A percentile compares a stretch with the other conserved stretches of the same genome.
These are phyloP conservation scores for Sechiopsis laciniata DNA, from an alignment of 306 rosid species.

Conservation along the genomic window DNA sequence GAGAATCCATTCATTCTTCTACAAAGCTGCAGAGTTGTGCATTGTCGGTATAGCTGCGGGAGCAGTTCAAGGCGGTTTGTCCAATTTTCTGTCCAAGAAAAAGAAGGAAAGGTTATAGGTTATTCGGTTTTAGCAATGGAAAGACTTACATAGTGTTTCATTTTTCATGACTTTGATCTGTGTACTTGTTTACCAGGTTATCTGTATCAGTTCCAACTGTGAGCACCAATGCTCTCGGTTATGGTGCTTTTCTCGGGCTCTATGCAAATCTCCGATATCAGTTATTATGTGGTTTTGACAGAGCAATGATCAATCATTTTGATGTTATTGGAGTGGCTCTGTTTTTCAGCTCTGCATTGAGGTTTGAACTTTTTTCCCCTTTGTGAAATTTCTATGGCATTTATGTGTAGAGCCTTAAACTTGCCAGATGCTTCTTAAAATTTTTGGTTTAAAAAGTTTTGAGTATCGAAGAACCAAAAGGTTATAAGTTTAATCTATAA, in stretches of 20 bases:
- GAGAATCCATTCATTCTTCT: conserved; percentile 82
- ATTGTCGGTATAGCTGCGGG: conserved; percentile 91
- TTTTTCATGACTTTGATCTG: conserved; percentile 18
- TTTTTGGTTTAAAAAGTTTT: neutral
- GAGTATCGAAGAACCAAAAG: no score
- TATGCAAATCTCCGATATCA: conserved; percentile 94
- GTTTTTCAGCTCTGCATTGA: conserved; percentile 75
- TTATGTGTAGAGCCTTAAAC: neutral
- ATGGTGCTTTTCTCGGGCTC: conserved; percentile 96
- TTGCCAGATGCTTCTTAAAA: neutral
- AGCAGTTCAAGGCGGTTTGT: conserved; percentile 76
- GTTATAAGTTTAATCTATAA: no score
- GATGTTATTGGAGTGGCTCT: conserved; percentile 92
- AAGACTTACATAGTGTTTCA: neutral
- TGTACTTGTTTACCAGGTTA: conserved; percentile 47
- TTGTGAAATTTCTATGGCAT: neutral
- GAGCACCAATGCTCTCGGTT: conserved; percentile 79
- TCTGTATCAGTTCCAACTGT: conserved; percentile 81
- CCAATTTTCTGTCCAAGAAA: conserved; percentile 61
- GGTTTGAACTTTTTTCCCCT: conserved; percentile 38
- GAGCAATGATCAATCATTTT: conserved; percentile 71
- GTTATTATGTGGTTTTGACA: conserved; percentile 83
- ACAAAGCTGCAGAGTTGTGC: conserved; percentile 97
- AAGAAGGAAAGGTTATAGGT: conserved; percentile 74
- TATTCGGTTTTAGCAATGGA: neutral